Percentiles rank a stretch among this genome's conserved stretches.
Evolutionary conservation across 805 yeast genomes (phyloP).

Genomic region (Lipomyces yamanashiensis): DNA sequence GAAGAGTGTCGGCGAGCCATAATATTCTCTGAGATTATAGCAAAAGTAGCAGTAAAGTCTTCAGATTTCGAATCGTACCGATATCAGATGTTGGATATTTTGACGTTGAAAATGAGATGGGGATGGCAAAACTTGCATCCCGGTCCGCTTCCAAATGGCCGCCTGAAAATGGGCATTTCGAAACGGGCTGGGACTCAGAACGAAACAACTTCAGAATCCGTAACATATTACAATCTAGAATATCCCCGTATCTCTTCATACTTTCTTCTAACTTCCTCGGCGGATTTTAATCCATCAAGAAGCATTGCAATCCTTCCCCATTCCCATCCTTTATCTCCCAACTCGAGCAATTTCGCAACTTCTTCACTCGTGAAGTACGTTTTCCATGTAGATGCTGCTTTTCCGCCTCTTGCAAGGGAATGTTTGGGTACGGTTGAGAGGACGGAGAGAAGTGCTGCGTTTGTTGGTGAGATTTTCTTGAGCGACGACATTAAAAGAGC

Average conservation of each 20-base stretch:
- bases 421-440: slow-evolving; percentile 1
- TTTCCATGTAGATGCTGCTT: slow-evolving; percentile 29
- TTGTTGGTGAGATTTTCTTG: slow-evolving; percentile 21
- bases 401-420: slow-evolving; percentile 6
- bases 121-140: too few relatives aligned
- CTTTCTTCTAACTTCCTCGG: slow-evolving; percentile 30
- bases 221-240: background rate
- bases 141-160: too few relatives aligned
- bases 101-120: too few relatives aligned
- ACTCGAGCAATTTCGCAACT: slow-evolving; percentile 20
- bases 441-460: slow-evolving; percentile 11
- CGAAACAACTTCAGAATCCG: background rate
- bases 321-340: slow-evolving; percentile 28
- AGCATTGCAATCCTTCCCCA: slow-evolving; percentile 34
- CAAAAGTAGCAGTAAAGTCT: too few relatives aligned
- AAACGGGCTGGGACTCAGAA: background rate
- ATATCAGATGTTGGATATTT: too few relatives aligned
- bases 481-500: slow-evolving; percentile 24
- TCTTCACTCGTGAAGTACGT: slow-evolving; percentile 22
- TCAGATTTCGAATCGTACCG: too few relatives aligned
- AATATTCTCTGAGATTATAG: background rate
- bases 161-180: too few relatives aligned
- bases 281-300: slow-evolving; percentile 28
- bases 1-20: background rate
- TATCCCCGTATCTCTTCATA: slow-evolving; percentile 30